Base-by-base conservation (phyloP, 768 basidiomycete species). In the Boletus rex-veris region DNA sequence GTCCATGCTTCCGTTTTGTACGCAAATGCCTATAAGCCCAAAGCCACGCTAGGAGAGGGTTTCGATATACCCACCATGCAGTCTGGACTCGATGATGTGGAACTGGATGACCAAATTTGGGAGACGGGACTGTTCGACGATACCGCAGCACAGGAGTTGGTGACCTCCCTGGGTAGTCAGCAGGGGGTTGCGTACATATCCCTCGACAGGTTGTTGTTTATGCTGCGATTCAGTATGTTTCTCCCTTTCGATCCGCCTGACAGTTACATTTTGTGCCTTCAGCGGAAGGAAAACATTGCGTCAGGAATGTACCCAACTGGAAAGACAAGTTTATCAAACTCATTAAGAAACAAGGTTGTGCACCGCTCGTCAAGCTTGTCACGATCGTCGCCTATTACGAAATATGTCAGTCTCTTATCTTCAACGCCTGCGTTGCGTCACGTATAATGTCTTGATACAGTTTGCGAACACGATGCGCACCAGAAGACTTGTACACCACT, bases 1-100 rank as follows among this genome's bases (percentile, higher is more conserved):
- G 53, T 66, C 7, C 65, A 66, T 24, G 58, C 65, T 41, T 67
- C 63, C 5, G 50, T 66, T 51, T 40, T 67, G 42, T 55, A 51
- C 42, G 60, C 62, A 3, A 67, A 64, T 8, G 30, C 54, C 9
- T 66, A 66, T 28, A 52, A 41, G 40, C 65, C 65, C 8, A 48
- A 10, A 2, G 62, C 59, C 9, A 59, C 56, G 5, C 43, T 54
- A 3, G 64, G 65, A 40, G 56, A 62, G 5, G 64, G 64, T 30
- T 66, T 67, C 19, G 65, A 66, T 6, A 58, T 66, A 21, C 58
- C 58, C 5, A 54, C 45, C 26, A 19, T 41, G n/a, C 56, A 41
- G 1, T 15, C 35, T 14, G 45, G 26, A 45, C 40, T 35, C 1
- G 55, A 53, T 4, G 54, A 47, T 31, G n/a, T 21, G 3, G 42